A percentile compares a stretch with the other conserved stretches of the same genome.
phyloP scores from a whole-genome alignment of 2,329 filamentous ascomycete genomes.

The Fusarium liriodendri region DNA sequence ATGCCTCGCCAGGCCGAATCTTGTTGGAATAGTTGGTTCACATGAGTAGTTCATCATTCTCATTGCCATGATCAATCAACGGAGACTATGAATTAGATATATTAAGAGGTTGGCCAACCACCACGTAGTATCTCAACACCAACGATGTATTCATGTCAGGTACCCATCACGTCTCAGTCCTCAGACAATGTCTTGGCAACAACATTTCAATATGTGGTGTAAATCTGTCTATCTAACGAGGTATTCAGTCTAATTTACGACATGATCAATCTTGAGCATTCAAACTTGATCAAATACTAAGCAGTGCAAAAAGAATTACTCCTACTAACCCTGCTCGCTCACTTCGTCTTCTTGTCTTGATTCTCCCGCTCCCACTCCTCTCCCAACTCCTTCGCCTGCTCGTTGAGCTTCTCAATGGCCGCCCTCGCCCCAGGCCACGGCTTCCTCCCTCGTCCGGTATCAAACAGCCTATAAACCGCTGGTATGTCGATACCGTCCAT shows the following conservation, averaged over 20 bases:
- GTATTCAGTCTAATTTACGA: background rate
- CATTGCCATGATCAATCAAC: background rate
- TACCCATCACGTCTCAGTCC: background rate
- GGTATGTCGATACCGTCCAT: slow-evolving; percentile 53
- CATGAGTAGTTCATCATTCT: background rate
- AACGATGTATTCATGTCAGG: background rate
- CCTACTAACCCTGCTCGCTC: background rate
- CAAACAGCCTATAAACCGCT: slow-evolving; percentile 55
- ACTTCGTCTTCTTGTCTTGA: slow-evolving; percentile 36
- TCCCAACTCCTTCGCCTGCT: slow-evolving; percentile 29
- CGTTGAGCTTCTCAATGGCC: slow-evolving; percentile 45
- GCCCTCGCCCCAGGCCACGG: slow-evolving; percentile 53
- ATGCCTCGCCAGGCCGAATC: background rate
- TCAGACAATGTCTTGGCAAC: background rate
- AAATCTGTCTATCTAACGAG: background rate
- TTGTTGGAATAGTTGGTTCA: background rate
- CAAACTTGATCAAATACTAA: background rate
- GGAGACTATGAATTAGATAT: background rate
- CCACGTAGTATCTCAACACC: background rate
- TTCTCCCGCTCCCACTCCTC: slow-evolving; percentile 39
- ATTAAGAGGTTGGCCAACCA: background rate
- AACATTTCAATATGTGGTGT: background rate
- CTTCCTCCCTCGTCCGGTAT: slow-evolving; percentile 51
- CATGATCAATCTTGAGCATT: background rate
- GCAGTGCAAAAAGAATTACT: background rate